These are phyloP conservation scores for Schwanniomyces etchellsii DNA, from an alignment of 1,139 yeast species.

Conservation along the genomic window DNA sequence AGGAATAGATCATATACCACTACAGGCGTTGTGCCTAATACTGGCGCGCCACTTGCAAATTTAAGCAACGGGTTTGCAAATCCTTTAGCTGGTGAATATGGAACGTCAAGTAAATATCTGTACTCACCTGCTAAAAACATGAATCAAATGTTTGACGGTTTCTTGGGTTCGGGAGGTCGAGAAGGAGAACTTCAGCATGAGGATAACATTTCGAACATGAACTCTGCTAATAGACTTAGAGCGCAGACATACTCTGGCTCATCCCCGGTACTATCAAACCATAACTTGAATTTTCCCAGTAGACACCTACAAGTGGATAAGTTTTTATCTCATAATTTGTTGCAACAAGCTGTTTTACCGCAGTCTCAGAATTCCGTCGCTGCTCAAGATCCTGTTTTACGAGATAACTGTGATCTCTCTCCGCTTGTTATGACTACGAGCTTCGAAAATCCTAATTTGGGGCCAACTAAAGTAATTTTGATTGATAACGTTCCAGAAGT, in stretches of 20 bases:
- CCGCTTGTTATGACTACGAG: conserved; percentile 46
- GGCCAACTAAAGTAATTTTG: conserved; percentile 73
- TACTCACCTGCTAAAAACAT: neutral
- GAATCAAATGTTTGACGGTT: neutral
- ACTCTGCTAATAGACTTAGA: conserved; percentile 22
- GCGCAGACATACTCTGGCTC: conserved; percentile 41
- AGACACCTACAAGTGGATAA: conserved; percentile 2
- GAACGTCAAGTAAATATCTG: conserved; percentile 7
- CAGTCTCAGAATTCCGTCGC: neutral
- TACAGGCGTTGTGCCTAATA: conserved; percentile 22
- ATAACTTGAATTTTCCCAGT: neutral
- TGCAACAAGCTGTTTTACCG: conserved; percentile 11
- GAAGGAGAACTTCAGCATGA: conserved; percentile 8
- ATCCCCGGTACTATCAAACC: conserved; percentile 18
- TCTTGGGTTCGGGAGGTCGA: neutral
- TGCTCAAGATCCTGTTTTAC: conserved; percentile 25
- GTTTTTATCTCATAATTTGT: conserved; percentile 7
- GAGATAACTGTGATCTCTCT: conserved; percentile 53
- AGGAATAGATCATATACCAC: conserved; percentile 49
- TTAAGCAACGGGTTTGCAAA: neutral
- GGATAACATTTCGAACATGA: conserved; percentile 5
- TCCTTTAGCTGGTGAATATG: neutral
- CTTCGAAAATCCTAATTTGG: conserved; percentile 61
- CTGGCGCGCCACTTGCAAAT: conserved; percentile 8
- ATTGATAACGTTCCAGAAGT: conserved; percentile 68